Evolutionary conservation across 2,329 filamentous ascomycete genomes (phyloP).

Genomic region (Fusarium concolor): DNA sequence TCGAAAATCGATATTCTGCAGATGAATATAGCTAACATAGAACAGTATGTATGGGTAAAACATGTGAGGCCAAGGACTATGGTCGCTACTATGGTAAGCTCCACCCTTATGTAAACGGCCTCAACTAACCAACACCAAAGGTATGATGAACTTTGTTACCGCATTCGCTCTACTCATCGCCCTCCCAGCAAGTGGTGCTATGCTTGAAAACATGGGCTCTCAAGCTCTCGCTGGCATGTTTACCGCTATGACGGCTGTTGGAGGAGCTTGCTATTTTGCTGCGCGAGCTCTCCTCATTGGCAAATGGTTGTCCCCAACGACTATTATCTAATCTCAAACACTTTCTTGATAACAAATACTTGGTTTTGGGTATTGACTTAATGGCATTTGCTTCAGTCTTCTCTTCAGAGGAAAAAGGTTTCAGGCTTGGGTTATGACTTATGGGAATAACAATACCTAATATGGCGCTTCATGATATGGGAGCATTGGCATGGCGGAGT

Average conservation of each 20-base stretch:
- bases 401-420: not conserved
- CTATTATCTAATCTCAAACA: conserved; percentile 22
- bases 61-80: conserved; percentile 60
- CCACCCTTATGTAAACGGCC: not conserved
- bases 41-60: conserved; percentile 58
- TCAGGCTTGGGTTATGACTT: not conserved
- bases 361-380: not conserved
- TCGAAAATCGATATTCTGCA: too few relatives aligned
- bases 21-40: conserved; percentile 1
- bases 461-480: not conserved
- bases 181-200: conserved; percentile 58
- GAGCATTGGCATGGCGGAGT: not conserved
- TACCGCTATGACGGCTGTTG: conserved; percentile 55
- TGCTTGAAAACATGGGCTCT: conserved; percentile 59
- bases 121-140: conserved; percentile 40
- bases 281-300: conserved; percentile 45
- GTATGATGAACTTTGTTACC: conserved; percentile 60
- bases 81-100: conserved; percentile 54
- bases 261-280: conserved; percentile 49
- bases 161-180: conserved; percentile 59
- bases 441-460: not conserved
- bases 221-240: conserved; percentile 59
- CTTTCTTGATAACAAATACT: not conserved
- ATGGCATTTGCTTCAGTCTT: too few relatives aligned
- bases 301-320: conserved; percentile 38